phyloP scores from a whole-genome alignment of 176 grass and related monocot genomes.

The Saccharum officinarum region DNA sequence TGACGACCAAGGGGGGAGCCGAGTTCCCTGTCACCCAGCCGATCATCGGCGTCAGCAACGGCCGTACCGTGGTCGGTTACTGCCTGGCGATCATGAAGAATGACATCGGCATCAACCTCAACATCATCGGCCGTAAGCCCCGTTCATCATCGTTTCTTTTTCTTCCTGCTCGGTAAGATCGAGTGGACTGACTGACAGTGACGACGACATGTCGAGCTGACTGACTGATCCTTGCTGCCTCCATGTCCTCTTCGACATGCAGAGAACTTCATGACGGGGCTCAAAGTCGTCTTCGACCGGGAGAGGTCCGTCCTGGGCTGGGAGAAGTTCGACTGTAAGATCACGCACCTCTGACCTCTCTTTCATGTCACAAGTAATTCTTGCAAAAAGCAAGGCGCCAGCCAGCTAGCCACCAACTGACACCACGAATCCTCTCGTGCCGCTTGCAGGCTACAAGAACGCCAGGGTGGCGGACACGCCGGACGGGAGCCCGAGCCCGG shows the following conservation, averaged over 20 bases:
- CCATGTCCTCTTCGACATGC: no score
- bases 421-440: background rate
- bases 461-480: background rate
- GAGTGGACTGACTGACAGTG: no score
- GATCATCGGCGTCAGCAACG: rapidly evolving
- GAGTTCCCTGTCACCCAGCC: conserved; percentile 20
- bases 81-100: conserved; percentile 43
- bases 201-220: no score
- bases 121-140: conserved; percentile 67
- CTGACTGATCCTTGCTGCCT: no score
- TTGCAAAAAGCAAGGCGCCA: background rate
- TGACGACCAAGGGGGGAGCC: conserved; percentile 50
- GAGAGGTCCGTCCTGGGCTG: conserved; percentile 58
- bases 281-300: conserved; percentile 62
- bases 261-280: conserved; percentile 79
- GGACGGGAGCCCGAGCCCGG: background rate
- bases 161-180: no score
- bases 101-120: conserved; percentile 17
- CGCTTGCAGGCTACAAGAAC: conserved; percentile 44
- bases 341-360: background rate
- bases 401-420: background rate
- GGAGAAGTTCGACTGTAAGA: conserved; percentile 67
- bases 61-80: background rate
- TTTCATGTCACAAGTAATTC: background rate
- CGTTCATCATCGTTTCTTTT: background rate